Percentiles rank a stretch among this genome's conserved stretches.
These are phyloP conservation scores for Parastagonospora nodorum DNA, from an alignment of 2,329 filamentous ascomycete genomes.

Conservation along the genomic window DNA sequence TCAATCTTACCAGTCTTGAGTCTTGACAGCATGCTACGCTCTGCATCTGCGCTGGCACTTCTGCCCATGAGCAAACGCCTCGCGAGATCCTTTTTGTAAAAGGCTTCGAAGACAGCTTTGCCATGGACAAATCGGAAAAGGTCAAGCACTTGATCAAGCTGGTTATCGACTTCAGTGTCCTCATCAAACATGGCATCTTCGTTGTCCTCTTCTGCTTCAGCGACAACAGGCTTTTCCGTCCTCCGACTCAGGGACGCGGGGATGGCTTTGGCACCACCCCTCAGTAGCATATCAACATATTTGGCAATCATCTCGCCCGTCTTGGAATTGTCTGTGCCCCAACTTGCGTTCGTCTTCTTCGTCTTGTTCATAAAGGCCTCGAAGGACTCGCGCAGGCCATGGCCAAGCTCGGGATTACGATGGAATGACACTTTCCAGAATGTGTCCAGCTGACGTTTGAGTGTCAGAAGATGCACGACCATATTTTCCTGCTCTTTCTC, in stretches of 20 bases:
- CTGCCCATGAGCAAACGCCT: conserved; percentile 86
- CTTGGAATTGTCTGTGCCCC: conserved; percentile 85
- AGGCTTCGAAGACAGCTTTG: conserved; percentile 97
- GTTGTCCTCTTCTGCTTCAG: conserved; percentile 65
- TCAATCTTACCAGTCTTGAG: conserved; percentile 69
- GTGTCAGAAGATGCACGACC: conserved; percentile 78
- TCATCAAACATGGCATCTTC: conserved; percentile 76
- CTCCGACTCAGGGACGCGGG: conserved; percentile 68
- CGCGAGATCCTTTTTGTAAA: conserved; percentile 98
- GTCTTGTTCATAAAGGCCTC: conserved; percentile 89
- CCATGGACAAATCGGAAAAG: conserved; percentile 96
- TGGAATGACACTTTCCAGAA: conserved; percentile 79
- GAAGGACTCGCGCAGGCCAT: conserved; percentile 83
- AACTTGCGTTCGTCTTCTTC: conserved; percentile 71
- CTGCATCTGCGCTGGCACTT: conserved; percentile 92
- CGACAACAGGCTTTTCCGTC: conserved; percentile 60
- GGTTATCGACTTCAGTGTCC: conserved; percentile 87
- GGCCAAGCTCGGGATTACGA: conserved; percentile 75
- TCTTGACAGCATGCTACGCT: conserved; percentile 91
- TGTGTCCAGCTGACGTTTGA: conserved; percentile 79
- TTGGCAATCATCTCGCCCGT: conserved; percentile 99
- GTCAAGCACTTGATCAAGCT: conserved; percentile 90
- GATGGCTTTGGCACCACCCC: conserved; percentile 83
- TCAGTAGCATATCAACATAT: conserved; percentile 87
- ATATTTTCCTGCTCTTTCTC: conserved; percentile 80